Evolutionary conservation across 2,329 filamentous ascomycete genomes (phyloP), one percentile per base, ranked within the genome.

Genomic region (Graphilbum fragrans): DNA sequence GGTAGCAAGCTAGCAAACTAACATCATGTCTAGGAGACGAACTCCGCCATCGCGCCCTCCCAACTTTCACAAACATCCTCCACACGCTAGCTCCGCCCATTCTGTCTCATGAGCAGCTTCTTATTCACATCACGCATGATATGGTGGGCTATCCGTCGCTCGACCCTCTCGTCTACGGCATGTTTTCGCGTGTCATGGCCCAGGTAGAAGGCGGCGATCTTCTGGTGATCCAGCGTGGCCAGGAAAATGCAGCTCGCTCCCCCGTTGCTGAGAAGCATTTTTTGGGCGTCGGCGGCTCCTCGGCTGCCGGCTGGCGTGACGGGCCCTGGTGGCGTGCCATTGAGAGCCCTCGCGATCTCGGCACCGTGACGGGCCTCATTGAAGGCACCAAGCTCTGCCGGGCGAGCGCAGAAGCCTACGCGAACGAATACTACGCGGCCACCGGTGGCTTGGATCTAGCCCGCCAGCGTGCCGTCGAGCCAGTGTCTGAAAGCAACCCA

Each of bases 111-210:
- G 92, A 98, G 64, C 85, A 90, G 38, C 82, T 98, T 8, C 83
- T 93, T 54, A 96, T 98, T 53, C 92, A 98, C 66, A 93, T 92
- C 49, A 94, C 90, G 9, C 92, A 98, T 66, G 92, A 96, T 60
- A 76, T 98, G 35, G 80, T 87, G 51, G 86, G 86, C 51, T 98
- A 98, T 59, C 92, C 92, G 3, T 90, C 86, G 17, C 77, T 98
- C 52, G 90, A 96, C 58, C 87, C 90, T 17, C 74, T 95, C 41
- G 86, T 96, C 53, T 86, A 96, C 63, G 74, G 75, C 44, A 87
- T 92, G 48, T 98, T 98, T 66, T 83, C 83, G 42, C 81, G 87
- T 41, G 88, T 98, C 54, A 98, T 98, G 92, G 77, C 87, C n/a
- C 92, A 98, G 64, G 92, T 98, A 36, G 92, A 98, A 63, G 92